These are phyloP conservation scores for Paecilomyces niveus DNA, from an alignment of 2,329 filamentous ascomycete genomes.

Conservation along the genomic window DNA sequence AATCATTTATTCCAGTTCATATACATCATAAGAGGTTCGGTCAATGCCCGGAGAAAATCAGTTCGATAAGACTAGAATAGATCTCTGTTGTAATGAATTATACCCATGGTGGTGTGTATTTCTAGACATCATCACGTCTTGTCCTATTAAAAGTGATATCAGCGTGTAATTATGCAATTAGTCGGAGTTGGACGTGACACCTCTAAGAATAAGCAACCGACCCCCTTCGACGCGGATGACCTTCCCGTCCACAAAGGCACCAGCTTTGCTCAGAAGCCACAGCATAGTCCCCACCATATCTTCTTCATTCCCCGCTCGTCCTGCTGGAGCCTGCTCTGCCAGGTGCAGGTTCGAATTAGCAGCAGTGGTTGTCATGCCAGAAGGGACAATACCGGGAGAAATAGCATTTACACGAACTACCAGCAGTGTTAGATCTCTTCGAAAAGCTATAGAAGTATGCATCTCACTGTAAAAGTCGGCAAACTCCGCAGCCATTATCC, in stretches of 20 bases:
- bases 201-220: background rate
- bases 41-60: too few relatives aligned
- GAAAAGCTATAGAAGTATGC: background rate
- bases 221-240: background rate
- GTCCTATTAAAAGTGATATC: too few relatives aligned
- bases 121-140: too few relatives aligned
- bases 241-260: slow-evolving; percentile 47
- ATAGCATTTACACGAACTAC: slow-evolving; percentile 2
- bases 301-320: slow-evolving; percentile 32
- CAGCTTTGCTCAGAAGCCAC: slow-evolving; percentile 45
- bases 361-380: background rate
- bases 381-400: slow-evolving; percentile 1
- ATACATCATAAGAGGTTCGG: too few relatives aligned
- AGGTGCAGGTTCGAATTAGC: background rate
- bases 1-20: too few relatives aligned
- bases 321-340: slow-evolving; percentile 10
- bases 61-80: too few relatives aligned
- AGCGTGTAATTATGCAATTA: background rate
- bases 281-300: slow-evolving; percentile 44
- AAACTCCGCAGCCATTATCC: slow-evolving; percentile 3
- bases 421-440: background rate
- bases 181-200: background rate
- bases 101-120: too few relatives aligned
- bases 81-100: too few relatives aligned
- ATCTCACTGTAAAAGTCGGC: slow-evolving; percentile 1